A percentile compares a stretch with the other conserved stretches of the same genome.
These are phyloP conservation scores for Apophysomyces ossiformis DNA, from an alignment of 371 early-diverging fungal species.

Conservation along the genomic window DNA sequence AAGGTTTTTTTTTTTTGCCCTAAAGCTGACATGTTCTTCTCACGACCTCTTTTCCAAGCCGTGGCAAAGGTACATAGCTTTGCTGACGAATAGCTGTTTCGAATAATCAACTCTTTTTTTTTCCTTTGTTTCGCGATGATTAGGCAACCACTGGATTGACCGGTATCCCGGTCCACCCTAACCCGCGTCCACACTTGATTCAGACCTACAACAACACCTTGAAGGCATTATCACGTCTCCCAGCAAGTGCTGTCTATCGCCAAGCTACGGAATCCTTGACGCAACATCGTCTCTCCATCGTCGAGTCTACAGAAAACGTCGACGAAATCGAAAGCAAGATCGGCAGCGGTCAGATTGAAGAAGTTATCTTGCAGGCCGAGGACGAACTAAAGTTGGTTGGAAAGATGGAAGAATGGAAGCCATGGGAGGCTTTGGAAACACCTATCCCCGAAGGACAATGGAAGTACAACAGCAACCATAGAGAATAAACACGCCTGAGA, in stretches of 20 bases:
- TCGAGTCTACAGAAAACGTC: slow-evolving; percentile 74
- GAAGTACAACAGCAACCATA: slow-evolving; percentile 57
- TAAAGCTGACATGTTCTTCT: slow-evolving; percentile 50
- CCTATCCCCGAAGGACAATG: slow-evolving; percentile 85
- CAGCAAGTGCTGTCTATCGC: slow-evolving; percentile 80
- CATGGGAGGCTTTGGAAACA: slow-evolving; percentile 81
- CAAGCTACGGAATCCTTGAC: slow-evolving; percentile 84
- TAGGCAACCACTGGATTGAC: slow-evolving; percentile 80
- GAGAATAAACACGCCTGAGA: slow-evolving; percentile 32
- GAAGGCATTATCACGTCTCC: slow-evolving; percentile 72
- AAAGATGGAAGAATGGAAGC: slow-evolving; percentile 89
- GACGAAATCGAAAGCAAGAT: slow-evolving; percentile 77
- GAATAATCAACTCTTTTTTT: neutral
- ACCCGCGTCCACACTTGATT: slow-evolving; percentile 87
- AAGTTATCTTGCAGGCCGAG: slow-evolving; percentile 86
- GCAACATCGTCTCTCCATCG: slow-evolving; percentile 74
- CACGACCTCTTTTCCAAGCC: slow-evolving; percentile 60
- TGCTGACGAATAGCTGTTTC: too few species aligned
- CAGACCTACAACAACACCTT: slow-evolving; percentile 79
- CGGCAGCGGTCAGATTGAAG: slow-evolving; percentile 89
- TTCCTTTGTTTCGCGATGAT: neutral
- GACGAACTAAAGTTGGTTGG: slow-evolving; percentile 81
- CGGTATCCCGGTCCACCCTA: slow-evolving; percentile 86
- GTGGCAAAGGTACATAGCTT: slow-evolving; percentile 51
- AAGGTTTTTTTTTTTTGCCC: too few species aligned